Percentiles rank a stretch among this genome's conserved stretches.
These are phyloP conservation scores for Schizophyllum amplum DNA, from an alignment of 1,284 basidiomycete species.

Conservation along the genomic window DNA sequence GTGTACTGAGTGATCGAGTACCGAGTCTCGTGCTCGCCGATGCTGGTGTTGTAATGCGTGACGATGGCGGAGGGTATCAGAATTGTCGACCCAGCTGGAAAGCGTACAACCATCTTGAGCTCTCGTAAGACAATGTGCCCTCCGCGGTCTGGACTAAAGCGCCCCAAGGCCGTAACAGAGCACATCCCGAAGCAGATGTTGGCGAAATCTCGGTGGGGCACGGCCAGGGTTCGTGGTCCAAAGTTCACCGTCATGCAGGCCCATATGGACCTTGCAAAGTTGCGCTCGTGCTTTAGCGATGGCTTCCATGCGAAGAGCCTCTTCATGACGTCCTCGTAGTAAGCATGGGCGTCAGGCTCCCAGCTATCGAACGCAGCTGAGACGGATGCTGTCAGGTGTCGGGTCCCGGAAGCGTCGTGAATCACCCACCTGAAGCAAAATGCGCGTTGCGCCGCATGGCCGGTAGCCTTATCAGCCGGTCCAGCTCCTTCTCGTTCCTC, in stretches of 20 bases:
- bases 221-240: not conserved
- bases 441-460: not conserved
- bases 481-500: not conserved
- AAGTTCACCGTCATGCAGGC: constrained; percentile 5
- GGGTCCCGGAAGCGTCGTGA: too few relatives aligned
- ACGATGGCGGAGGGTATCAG: constrained; percentile 5
- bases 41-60: constrained; percentile 3
- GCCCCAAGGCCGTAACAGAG: constrained; percentile 5
- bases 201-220: not conserved
- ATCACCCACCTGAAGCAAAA: not conserved
- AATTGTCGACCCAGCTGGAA: constrained; percentile 3
- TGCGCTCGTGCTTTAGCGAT: not conserved
- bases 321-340: not conserved
- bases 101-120: constrained; percentile 3
- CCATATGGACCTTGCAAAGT: not conserved
- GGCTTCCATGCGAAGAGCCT: not conserved
- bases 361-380: not conserved
- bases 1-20: not conserved
- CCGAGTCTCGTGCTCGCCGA: constrained; percentile 3
- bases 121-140: constrained; percentile 6
- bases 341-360: not conserved
- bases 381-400: too few relatives aligned
- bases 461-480: not conserved
- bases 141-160: constrained; percentile 1
- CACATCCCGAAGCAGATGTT: constrained; percentile 2